A percentile compares a stretch with the other conserved stretches of the same genome.
Evolutionary conservation across 176 grass and related monocot species (phyloP).

Genomic region (Oryza punctata): DNA sequence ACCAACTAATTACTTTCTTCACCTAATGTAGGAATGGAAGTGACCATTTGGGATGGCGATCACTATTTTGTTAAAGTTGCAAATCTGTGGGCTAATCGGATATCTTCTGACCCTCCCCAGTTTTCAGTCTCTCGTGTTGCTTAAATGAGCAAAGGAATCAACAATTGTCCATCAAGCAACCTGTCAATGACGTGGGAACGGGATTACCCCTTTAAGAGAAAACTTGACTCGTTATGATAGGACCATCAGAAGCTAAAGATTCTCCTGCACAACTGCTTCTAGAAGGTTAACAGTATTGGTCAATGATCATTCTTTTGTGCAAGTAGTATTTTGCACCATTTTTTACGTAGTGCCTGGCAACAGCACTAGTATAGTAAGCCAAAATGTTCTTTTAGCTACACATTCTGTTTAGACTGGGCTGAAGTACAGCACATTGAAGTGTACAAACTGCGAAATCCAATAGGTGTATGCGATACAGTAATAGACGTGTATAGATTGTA

Average conservation of each 20-base stretch:
- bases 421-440: neutral
- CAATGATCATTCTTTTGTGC: constrained; percentile 39
- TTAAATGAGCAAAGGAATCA: neutral
- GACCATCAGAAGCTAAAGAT: neutral
- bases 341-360: constrained; percentile 12
- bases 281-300: neutral
- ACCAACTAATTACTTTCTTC: constrained; percentile 24
- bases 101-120: constrained; percentile 45
- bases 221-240: neutral
- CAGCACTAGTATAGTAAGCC: neutral
- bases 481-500: neutral
- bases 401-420: neutral
- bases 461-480: neutral
- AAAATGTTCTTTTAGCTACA: neutral
- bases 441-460: neutral
- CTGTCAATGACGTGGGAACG: neutral
- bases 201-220: neutral
- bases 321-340: neutral
- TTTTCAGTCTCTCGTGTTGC: neutral
- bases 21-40: constrained; percentile 46
- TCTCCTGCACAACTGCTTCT: neutral
- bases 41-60: constrained; percentile 49
- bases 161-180: neutral
- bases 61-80: constrained; percentile 58
- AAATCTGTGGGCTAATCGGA: constrained; percentile 67